Evolutionary conservation across 345 rosid species (phyloP).

Genomic region (Arabis hirsuta): DNA sequence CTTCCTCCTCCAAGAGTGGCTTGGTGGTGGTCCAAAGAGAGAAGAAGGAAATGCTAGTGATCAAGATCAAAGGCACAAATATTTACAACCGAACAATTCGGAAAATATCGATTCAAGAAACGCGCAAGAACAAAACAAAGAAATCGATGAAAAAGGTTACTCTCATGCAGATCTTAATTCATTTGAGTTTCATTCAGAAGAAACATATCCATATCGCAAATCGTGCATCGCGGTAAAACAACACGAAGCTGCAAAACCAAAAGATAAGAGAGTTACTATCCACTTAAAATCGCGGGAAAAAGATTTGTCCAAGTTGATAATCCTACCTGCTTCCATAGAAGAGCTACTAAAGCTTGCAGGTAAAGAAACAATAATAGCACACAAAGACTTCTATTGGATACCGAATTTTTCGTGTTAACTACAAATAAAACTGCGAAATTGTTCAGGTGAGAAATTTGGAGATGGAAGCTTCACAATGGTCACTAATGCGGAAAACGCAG

Average conservation of each 20-base stretch:
- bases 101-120: constrained; percentile 31
- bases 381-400: too few relatives aligned
- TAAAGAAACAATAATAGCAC: constrained; percentile 29
- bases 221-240: constrained; percentile 36
- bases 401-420: neutral
- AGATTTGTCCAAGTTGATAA: constrained; percentile 59
- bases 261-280: constrained; percentile 74
- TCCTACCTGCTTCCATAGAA: constrained; percentile 77
- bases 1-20: constrained; percentile 44
- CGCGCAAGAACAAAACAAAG: constrained; percentile 51
- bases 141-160: constrained; percentile 38
- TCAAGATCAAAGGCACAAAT: constrained; percentile 41
- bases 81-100: constrained; percentile 22
- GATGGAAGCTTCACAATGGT: constrained; percentile 53
- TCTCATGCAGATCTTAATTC: constrained; percentile 37
- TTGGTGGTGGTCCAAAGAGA: constrained; percentile 46
- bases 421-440: neutral
- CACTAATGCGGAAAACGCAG: constrained; percentile 74
- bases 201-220: constrained; percentile 35
- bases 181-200: constrained; percentile 36
- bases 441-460: constrained; percentile 82
- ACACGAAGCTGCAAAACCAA: constrained; percentile 23
- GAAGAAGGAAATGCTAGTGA: constrained; percentile 38
- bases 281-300: constrained; percentile 55
- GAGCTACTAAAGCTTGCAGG: constrained; percentile 80